phyloP scores from a whole-genome alignment of 1,284 basidiomycete genomes.

The Pterulicium gracile region DNA sequence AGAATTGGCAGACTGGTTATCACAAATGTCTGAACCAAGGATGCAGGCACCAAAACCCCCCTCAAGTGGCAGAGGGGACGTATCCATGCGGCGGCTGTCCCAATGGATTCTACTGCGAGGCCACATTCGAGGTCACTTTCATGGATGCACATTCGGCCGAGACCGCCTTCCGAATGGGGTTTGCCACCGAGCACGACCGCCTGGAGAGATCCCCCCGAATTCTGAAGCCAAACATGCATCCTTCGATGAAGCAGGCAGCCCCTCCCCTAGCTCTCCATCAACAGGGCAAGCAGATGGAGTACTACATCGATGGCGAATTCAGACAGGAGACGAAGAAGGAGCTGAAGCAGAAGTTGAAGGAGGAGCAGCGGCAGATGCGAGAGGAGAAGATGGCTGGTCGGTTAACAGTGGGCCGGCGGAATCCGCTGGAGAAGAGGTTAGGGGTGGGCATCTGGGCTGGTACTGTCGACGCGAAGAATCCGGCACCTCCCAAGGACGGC shows the following conservation, averaged over 20 bases:
- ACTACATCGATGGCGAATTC: conserved; percentile 14
- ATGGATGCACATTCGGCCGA: neutral
- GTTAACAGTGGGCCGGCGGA: neutral
- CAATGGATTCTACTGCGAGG: conserved; percentile 24
- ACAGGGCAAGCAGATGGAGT: conserved; percentile 17
- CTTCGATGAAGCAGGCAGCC: conserved; percentile 22
- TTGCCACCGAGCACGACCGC: neutral
- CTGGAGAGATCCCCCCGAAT: neutral
- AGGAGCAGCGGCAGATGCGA: conserved; percentile 19
- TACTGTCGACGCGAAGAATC: neutral
- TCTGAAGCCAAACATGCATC: conserved; percentile 16
- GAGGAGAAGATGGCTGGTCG: conserved; percentile 2
- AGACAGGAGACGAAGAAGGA: conserved; percentile 23
- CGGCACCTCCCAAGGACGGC: neutral
- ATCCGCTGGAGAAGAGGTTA: neutral
- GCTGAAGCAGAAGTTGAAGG: conserved; percentile 25
- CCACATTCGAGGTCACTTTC: conserved; percentile 11
- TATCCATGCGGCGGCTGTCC: conserved; percentile 25
- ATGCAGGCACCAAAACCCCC: conserved; percentile 24
- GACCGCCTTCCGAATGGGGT: neutral
- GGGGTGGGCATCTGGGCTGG: neutral
- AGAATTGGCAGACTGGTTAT: conserved; percentile 9
- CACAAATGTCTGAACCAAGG: conserved; percentile 24
- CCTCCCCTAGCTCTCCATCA: conserved; percentile 3
- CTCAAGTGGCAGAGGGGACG: conserved; percentile 23